Conservation (phyloP, 352 stramenopile species). For the Phytopythium delawarense region DNA sequence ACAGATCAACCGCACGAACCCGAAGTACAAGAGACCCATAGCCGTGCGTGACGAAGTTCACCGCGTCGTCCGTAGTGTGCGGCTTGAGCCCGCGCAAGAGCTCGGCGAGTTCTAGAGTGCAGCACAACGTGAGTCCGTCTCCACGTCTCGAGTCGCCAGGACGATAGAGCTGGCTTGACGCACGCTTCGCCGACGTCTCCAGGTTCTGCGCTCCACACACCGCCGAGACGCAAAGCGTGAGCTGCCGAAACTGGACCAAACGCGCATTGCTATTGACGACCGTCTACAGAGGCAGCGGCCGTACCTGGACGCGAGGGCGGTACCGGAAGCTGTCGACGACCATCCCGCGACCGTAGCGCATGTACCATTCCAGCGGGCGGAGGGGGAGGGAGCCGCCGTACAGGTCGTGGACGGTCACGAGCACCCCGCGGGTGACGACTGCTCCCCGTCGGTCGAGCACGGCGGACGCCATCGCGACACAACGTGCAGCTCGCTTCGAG, state of each 20-base stretch:
- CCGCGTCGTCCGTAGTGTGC: slow-evolving; percentile 42
- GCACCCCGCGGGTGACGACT: slow-evolving; percentile 38
- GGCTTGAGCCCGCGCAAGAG: slow-evolving; percentile 61
- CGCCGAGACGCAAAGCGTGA: not conserved
- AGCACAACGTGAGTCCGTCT: slow-evolving; percentile 2
- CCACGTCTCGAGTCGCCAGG: not conserved
- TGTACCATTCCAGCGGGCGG: slow-evolving; percentile 42
- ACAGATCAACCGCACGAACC: slow-evolving; percentile 16
- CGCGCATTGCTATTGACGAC: no score
- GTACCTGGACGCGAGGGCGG: slow-evolving; percentile 36
- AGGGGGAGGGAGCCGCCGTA: slow-evolving; percentile 43
- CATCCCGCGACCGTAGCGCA: slow-evolving; percentile 27
- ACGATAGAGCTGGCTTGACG: not conserved
- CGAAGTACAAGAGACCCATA: slow-evolving; percentile 68
- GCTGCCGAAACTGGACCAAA: not conserved
- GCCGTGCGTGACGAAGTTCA: slow-evolving; percentile 72
- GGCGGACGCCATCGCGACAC: slow-evolving; percentile 35
- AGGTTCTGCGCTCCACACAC: slow-evolving; percentile 20
- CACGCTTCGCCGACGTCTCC: slow-evolving; percentile 36
- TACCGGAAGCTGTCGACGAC: slow-evolving; percentile 52
- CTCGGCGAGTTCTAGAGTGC: slow-evolving; percentile 28
- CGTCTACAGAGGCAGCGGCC: not conserved
- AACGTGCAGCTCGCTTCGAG: not conserved
- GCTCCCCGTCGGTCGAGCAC: slow-evolving; percentile 38
- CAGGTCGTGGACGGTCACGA: slow-evolving; percentile 67